Evolutionary conservation across 1,139 yeast species (phyloP), one percentile per base, ranked within the genome.

Genomic region (Pichia sp.): DNA sequence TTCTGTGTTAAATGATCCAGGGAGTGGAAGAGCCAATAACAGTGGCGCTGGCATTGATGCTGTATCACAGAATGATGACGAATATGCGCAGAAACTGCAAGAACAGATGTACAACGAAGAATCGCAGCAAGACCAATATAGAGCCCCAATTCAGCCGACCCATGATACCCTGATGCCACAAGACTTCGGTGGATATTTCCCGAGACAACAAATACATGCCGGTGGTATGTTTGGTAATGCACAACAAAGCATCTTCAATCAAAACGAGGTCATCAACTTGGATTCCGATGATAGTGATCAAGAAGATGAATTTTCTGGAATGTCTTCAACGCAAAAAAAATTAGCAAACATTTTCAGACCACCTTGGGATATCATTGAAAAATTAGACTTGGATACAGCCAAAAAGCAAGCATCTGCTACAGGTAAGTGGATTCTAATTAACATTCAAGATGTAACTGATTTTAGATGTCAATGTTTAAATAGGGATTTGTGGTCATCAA

Each of bases 391-490:
- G 28, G 95, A 86, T 36, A 64, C 72, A 8, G 98, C 97, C 3
- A 84, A 81, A 55, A 55, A 60, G 2, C 68, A 72, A 51, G 97
- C 95, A 1, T 73, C 81, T 47, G 66, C 64, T 39, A 72, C 71
- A 45, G 69, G 76, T 48, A 86, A 83, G 64, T 90, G 97, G 97
- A 72, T 94, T 23, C 66, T 94, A 55, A 72, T 92, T 33, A 94
- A 92, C 60, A 77, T 94, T 41, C 98, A 94, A 62, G 94, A 92
- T 56, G 68, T 80, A 27, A 68, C 83, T 1, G 95, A 87, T 57
- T 94, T 94, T 58, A 78, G 78, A 53, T 90, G 97, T 57, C 98
- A 92, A 60, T 81, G 85, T 33, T 66, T 94, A 45, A 94, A 94
- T 64, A 73, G 98, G 49, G 99, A 94, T 64, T 78, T 94, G 53